Evolutionary conservation across 768 basidiomycete species (phyloP), one percentile per base, ranked within the genome.

Genomic region (Auricularia heimuer): DNA sequence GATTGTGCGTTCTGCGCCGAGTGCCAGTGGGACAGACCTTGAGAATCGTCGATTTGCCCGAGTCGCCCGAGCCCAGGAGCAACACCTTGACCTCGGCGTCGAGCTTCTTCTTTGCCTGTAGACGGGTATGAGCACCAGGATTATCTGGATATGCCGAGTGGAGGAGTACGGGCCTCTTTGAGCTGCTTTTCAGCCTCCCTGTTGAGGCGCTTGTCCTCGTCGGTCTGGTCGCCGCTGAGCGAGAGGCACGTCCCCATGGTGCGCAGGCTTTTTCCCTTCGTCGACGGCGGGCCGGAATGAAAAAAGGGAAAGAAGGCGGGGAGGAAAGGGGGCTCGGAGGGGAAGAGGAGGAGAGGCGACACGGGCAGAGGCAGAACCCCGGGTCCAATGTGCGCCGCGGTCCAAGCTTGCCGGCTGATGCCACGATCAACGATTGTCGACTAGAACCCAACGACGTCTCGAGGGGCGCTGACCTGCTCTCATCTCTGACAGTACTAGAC

Each of bases 21-120:
- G 11, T 21, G n/a, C 14, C n/a, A 54, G n/a, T 21, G 35, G 65
- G 61, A 39, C 73, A 54, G 67, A 88, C 89, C 81, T 94, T 94
- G 74, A 94, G 82, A 71, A 97, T 82, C 8, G 94, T 97, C 4
- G 90, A 92, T 76, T 97, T 98, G 29, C 94, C 94, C 37, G 89
- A 91, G 73, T 96, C 94, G 35, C 94, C 94, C 54, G 94, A 94
- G 54, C 94, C 94, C 45, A 98, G 81, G 33, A 98, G 81, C 62
- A 98, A 80, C 16, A 97, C 90, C 83, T 92, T 92, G 77, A 92
- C 89, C 73, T 92, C 89, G 61, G 75, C 67, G 33, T 84, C 80
- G 79, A 93, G 67, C 76, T 82, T 87, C 42, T 81, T 82, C 77
- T 87, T 92, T 54, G 90, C 87, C 91, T 94, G 69, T 12, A 66